A percentile compares a stretch with the other conserved stretches of the same genome.
phyloP scores from a whole-genome alignment of 176 grass and related monocot genomes.

The Hsuehochloa calcarea region DNA sequence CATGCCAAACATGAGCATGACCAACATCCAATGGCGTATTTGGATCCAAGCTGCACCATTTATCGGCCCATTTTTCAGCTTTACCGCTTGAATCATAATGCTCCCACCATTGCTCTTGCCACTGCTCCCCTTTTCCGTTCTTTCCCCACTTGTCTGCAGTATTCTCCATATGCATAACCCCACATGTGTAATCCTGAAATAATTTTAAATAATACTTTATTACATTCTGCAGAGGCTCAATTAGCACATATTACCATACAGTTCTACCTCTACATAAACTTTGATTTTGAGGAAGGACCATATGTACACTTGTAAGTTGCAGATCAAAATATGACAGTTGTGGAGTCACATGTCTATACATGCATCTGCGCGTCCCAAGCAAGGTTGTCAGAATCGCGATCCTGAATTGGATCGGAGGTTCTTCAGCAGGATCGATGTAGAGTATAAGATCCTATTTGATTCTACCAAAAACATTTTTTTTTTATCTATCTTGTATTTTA shows the following conservation, averaged over 20 bases:
- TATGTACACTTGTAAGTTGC: background rate
- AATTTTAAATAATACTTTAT: constrained; percentile 25
- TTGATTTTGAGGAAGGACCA: background rate
- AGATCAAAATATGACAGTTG: background rate
- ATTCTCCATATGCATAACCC: constrained; percentile 88
- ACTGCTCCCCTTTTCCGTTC: constrained; percentile 79
- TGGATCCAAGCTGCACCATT: constrained; percentile 96
- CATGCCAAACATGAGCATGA: constrained; percentile 99
- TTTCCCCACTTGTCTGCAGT: constrained; percentile 97
- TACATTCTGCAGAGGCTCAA: background rate
- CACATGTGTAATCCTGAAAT: constrained; percentile 63
- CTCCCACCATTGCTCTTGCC: constrained; percentile 98
- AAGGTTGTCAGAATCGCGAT: too few species aligned
- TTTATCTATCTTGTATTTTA: too few species aligned
- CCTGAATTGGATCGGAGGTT: too few species aligned
- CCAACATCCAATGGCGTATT: constrained; percentile 75
- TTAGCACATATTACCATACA: background rate
- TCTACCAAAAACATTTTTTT: too few species aligned
- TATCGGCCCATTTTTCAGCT: constrained; percentile 90
- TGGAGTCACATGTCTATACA: background rate
- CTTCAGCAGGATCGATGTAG: too few species aligned
- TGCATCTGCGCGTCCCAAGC: background rate
- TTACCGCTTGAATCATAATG: constrained; percentile 77
- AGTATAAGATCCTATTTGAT: too few species aligned
- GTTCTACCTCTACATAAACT: background rate